A percentile compares a stretch with the other conserved stretches of the same genome.
Conservation (phyloP, 805 yeast genomes). For the Maudiozyma saulgeensis region DNA sequence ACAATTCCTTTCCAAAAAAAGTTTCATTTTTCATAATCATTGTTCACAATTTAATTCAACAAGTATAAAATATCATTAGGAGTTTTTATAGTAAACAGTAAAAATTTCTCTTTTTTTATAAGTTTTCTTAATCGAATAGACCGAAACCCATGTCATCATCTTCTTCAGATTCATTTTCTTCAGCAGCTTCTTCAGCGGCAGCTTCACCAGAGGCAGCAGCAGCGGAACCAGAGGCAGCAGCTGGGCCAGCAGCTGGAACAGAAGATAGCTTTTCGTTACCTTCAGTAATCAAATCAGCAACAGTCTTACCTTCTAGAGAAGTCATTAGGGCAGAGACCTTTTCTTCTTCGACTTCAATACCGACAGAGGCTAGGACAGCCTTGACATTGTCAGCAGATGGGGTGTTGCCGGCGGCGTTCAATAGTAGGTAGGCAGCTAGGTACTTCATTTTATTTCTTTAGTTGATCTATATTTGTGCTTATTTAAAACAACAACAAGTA, state of each 20-base stretch:
- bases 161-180: constrained; percentile 49
- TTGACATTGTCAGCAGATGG: constrained; percentile 92
- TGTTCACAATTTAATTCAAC: too few relatives aligned
- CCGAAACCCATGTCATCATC: constrained; percentile 92
- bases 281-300: constrained; percentile 82
- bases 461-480: too few relatives aligned
- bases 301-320: constrained; percentile 88
- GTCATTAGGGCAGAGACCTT: constrained; percentile 71
- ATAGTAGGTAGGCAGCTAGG: constrained; percentile 98
- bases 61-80: too few relatives aligned
- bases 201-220: constrained; percentile 39
- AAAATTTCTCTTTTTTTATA: not conserved
- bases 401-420: constrained; percentile 92
- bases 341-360: constrained; percentile 89
- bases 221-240: constrained; percentile 56
- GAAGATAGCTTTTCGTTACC: constrained; percentile 96
- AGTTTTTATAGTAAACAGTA: too few relatives aligned
- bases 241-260: constrained; percentile 97
- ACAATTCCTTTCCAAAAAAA: too few relatives aligned
- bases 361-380: constrained; percentile 84
- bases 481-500: too few relatives aligned
- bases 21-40: too few relatives aligned
- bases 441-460: constrained; percentile 58
- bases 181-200: constrained; percentile 48
- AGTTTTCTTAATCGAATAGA: constrained; percentile 77